These are phyloP conservation scores for Fraxinus ornus DNA, from an alignment of 305 asterid genomes.

Conservation along the genomic window DNA sequence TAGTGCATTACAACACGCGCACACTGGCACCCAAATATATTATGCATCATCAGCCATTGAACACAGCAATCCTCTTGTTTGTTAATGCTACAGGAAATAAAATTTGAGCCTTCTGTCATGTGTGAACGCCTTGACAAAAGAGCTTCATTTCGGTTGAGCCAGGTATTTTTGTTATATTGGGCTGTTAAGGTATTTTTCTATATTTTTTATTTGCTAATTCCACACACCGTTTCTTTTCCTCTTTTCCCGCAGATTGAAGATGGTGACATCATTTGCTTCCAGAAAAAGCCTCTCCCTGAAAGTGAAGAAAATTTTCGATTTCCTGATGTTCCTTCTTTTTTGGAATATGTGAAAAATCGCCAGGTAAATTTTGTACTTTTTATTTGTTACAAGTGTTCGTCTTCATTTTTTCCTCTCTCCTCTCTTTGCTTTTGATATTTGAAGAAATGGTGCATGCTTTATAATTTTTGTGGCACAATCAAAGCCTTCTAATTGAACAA, in stretches of 20 bases:
- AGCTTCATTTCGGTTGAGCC: constrained; percentile 23
- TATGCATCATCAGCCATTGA: constrained; percentile 5
- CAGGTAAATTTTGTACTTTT: constrained; percentile 52
- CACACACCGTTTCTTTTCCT: constrained; percentile 6
- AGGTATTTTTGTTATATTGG: constrained; percentile 25
- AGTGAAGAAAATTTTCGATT: constrained; percentile 58
- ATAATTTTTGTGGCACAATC: not conserved
- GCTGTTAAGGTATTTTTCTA: constrained; percentile 7
- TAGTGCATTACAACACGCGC: not conserved
- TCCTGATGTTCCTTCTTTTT: constrained; percentile 75
- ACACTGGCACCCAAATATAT: not conserved
- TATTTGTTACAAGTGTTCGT: not conserved
- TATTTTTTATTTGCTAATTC: constrained; percentile 16
- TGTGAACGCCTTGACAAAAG: constrained; percentile 33
- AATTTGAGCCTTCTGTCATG: constrained; percentile 25
- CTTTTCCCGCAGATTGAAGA: constrained; percentile 68
- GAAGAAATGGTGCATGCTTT: not conserved
- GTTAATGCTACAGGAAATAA: constrained; percentile 26
- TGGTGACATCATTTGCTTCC: constrained; percentile 97
- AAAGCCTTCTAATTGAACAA: not conserved
- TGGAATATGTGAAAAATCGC: constrained; percentile 90
- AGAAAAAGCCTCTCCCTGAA: constrained; percentile 55
- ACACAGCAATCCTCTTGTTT: not conserved
- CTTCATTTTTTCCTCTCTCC: not conserved
- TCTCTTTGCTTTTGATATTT: constrained; percentile 24